Base-by-base conservation (phyloP, 2,329 filamentous ascomycete genomes). In the Phialemoniopsis sp. region DNA sequence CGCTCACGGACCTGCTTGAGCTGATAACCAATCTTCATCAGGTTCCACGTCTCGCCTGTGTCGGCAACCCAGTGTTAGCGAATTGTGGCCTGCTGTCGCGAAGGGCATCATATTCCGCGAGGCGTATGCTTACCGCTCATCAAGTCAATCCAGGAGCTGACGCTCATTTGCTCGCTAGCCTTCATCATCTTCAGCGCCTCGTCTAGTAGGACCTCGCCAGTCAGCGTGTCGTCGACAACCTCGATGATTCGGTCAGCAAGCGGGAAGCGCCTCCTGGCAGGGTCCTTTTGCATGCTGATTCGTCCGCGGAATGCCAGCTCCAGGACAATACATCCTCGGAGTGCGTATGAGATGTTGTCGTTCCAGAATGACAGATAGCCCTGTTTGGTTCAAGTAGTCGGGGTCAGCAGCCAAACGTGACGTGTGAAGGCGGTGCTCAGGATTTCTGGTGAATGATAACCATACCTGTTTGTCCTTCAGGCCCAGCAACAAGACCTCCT, bases 161-260 rank as follows among this genome's bases (percentile, higher is more conserved):
- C 93, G 66, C 93, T 97, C 93, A 98, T 97, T 78, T 95, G 96
- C 73, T 98, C 93, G 66, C 89, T 96, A 53, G 87, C 84, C 76
- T 98, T 98, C 91, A 98, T 98, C 90, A 98, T 95, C 75, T 98
- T 98, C 58, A 98, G 73, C 43, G 93, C 88, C 72, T 98, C 93
- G 67, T 98, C 93, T 57, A 98, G 78, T 55, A 98, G 77, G 48
- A 97, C 93, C 70, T 98, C 93, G 53, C 93, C 93, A 6, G 93
- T 98, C 59, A 96, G 76, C 43, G 89, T 91, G 60, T 96, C 91
- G 65, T 98, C 93, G 58, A 97, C 82, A 49, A 98, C 93, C 69
- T 98, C 93, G 64, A 98, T 96, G 53, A 93, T 75, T 51, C 93
- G 81, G 67, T 98, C 93, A 51, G 91, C 85, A 44, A 97, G 74